Evolutionary conservation across 768 basidiomycete genomes (phyloP), one percentile per base, ranked within the genome.

Genomic region (Collybiopsis confluens): DNA sequence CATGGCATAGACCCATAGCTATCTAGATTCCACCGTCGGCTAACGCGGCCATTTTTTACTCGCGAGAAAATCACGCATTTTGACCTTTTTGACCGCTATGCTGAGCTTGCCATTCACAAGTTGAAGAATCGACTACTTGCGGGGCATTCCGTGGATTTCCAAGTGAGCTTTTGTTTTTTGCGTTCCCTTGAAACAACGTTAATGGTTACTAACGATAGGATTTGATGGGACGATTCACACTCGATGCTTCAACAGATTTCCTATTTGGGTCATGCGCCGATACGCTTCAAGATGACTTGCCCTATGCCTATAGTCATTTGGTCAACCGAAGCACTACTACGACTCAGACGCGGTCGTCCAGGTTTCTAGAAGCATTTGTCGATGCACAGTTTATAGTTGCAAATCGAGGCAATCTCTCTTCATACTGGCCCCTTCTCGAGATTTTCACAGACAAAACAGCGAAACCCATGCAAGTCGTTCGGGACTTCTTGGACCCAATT

Each of bases 241-340:
- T 87, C 21, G 86, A 88, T 66, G 74, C 81, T 2, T 82, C 83
- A 2, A 79, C 82, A 0, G 81, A 85, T 52, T 85, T 85, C 61
- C 73, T 87, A 33, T 85, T 86, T 50, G 83, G 83, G 2, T 68
- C 68, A 50, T 78, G 78, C 58, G 78, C 84, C 2, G 65, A 84
- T 54, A 75, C 71, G 54, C 77, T 86, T 30, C 64, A 71, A 2
- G 73, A 74, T 2, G 71, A 70, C 10, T 67, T 86, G 11, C 80
- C 79, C 7, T 82, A 79, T 54, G 81, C 82, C 0, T 68, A 73
- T 16, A 42, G n/a, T 16, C 23, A n/a, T n/a, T 7, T 23, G 41
- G n/a, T 7, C 41, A 6, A 42, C 6, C 6, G 8, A 8, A 16
- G 8, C 41, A 42, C 8, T 23, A n/a, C 41, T 18, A 8, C 6